Conservation (phyloP, 2,329 filamentous ascomycete species). For the Laburnicola sp. region DNA sequence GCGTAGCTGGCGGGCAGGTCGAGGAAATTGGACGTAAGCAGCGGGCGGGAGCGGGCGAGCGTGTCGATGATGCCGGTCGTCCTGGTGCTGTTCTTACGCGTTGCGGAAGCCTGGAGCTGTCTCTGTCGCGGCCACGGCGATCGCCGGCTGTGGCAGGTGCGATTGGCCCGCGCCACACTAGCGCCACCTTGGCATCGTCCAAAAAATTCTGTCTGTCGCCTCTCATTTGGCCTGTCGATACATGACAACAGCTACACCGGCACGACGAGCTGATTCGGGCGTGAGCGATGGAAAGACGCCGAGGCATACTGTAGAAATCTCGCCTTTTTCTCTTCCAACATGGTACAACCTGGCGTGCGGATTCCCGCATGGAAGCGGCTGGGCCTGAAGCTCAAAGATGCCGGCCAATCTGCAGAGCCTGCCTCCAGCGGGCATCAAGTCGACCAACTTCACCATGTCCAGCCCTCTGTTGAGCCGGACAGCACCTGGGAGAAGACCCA, state of each 20-base stretch:
- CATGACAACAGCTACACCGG: conserved; percentile 19
- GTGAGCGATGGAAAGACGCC: conserved; percentile 34
- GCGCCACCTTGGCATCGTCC: conserved; percentile 22
- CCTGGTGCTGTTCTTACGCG: conserved; percentile 32
- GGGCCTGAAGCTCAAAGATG: conserved; percentile 62
- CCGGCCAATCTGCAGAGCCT: conserved; percentile 44
- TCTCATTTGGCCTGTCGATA: conserved; percentile 40
- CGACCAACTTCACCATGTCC: conserved; percentile 12
- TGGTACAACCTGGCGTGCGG: conserved; percentile 27
- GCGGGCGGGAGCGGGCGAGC: conserved; percentile 5
- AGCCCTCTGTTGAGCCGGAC: not conserved
- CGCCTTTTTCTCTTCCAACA: conserved; percentile 37
- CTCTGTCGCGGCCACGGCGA: conserved; percentile 14
- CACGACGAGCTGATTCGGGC: conserved; percentile 41
- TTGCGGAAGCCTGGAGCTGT: conserved; percentile 40
- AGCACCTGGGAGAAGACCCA: not conserved
- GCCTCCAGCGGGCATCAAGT: conserved; percentile 17
- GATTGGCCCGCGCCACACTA: conserved; percentile 17
- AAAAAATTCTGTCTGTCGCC: conserved; percentile 41
- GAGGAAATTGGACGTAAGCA: conserved; percentile 36
- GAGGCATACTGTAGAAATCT: conserved; percentile 23
- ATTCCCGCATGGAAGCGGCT: conserved; percentile 63
- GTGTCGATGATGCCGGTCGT: conserved; percentile 18
- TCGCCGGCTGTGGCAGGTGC: conserved; percentile 16
- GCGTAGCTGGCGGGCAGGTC: conserved; percentile 35